Conservation (phyloP, 306 rosid genomes). For the Prunus armeniaca region DNA sequence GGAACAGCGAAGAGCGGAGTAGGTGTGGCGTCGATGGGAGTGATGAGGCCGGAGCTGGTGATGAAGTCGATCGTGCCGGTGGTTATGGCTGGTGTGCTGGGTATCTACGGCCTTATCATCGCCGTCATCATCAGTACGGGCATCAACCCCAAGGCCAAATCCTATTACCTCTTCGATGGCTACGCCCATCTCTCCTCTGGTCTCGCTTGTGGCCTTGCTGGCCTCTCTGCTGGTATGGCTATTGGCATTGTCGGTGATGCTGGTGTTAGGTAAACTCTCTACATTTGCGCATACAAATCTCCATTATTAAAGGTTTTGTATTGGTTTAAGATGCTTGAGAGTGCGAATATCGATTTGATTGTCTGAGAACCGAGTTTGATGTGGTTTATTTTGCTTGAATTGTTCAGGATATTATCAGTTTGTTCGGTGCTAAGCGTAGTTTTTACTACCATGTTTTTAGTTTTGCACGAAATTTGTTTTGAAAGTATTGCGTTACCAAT, state of each 20-base stretch:
- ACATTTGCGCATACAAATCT: background rate
- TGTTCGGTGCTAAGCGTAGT: background rate
- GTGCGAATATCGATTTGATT: background rate
- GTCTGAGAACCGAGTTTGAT: background rate
- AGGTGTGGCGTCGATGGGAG: constrained; percentile 65
- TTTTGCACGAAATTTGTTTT: background rate
- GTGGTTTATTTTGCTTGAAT: background rate
- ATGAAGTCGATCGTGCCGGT: constrained; percentile 68
- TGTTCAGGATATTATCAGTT: background rate
- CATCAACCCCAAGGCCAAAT: constrained; percentile 59
- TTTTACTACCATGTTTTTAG: background rate
- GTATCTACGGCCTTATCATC: constrained; percentile 55
- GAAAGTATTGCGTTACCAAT: background rate
- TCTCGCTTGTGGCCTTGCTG: constrained; percentile 61
- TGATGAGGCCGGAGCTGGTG: constrained; percentile 65
- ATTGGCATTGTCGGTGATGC: constrained; percentile 67
- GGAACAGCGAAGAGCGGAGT: constrained; percentile 65
- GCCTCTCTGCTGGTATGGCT: constrained; percentile 65
- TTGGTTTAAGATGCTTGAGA: background rate
- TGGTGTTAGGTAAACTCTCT: constrained; percentile 46
- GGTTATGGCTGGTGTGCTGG: constrained; percentile 63
- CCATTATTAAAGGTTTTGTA: background rate
- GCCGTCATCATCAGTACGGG: constrained; percentile 61
- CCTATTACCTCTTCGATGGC: constrained; percentile 62
- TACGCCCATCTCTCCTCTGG: constrained; percentile 62